Evolutionary conservation across 2,329 filamentous ascomycete genomes (phyloP), one percentile per base, ranked within the genome.

Genomic region (Didymella exigua): DNA sequence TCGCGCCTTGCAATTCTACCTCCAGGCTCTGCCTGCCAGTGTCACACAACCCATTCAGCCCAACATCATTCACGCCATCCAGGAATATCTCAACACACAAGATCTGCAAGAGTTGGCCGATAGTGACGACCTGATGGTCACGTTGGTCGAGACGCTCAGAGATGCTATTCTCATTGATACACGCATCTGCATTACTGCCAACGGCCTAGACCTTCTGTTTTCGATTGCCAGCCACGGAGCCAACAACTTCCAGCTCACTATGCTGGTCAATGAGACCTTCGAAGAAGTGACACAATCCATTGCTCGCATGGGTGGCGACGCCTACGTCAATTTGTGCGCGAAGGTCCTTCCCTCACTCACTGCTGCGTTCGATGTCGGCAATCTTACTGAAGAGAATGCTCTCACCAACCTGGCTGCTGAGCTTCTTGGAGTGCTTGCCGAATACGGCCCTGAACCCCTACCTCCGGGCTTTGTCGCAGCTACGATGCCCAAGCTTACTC

Each of bases 61-160:
- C 2, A 76, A 81, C 5, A 83, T 89, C 43, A 81, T 89, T 56
- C 75, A 78, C 2, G 81, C 86, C 19, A 80, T 91, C 34, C 84
- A 84, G 1, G 81, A 88, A 30, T 99, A 93, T 75, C 83, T 98
- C 63, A 84, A 88, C 38, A 80, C 84, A 14, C 92, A 93, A 71
- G 92, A 97, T 67, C 81, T 95, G 43, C 85, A 84, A 47, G 93
- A 97, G 16, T 83, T 96, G 42, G 87, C 89, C 49, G 93, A 97
- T 59, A 90, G 90, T 10, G 93, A 98, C 64, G 95, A 99, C 73
- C 84, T 98, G 49, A 86, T 97, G 62, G 90, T 96, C 13, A 93
- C 93, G 0, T 81, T 99, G 27, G 89, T 93, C 5, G 92, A 97
- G 75, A 89, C 93, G 0, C 81, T 98, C 3, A 86, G 91, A 46